Evolutionary conservation across 805 yeast species (phyloP), one percentile per base, ranked within the genome.

Genomic region (Saccharomycopsis amapae): DNA sequence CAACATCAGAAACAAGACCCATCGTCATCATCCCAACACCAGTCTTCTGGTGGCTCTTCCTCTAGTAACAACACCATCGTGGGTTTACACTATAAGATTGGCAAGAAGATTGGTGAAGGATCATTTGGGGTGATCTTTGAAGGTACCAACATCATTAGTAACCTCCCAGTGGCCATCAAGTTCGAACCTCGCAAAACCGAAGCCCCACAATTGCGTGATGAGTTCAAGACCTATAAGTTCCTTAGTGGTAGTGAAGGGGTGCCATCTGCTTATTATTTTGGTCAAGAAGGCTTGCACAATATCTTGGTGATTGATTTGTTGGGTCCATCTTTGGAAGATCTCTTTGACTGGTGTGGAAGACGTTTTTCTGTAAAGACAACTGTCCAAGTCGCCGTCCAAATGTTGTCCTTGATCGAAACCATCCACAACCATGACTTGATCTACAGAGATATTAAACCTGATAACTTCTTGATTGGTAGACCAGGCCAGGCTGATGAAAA

Each of bases 331-430:
- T 71, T 93, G 53, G 98, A 93, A 62, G 98, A 93, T 65, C 69
- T 93, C 54, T 93, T 93, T 64, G 98, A 93, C 62, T 93, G 97
- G 97, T 93, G 98, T 67, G 94, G 95, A 32, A 79, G 98, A 44
- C 78, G 81, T 60, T 93, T 93, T 60, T 68, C 81, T 40, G 75
- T 85, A 45, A 88, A 89, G 63, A 88, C 97, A 3, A 95, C 86
- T 39, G 93, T 83, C 35, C 94, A 86, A 69, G 88, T 87, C 35
- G 95, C 97, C 19, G 85, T 83, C 55, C 97, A 93, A 68, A 93
- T 93, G 97, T 79, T 90, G 50, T 69, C 81, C 38, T 70, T 94
- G 49, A 87, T 93, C 47, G 88, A 86, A 67, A 73, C 81, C 35
- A 81, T 93, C 45, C 98, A 93, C 64, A 84, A 81, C 49, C 85